Evolutionary conservation across 1,284 basidiomycete genomes (phyloP), one percentile per base, ranked within the genome.

Genomic region (Caloboletus inedulis): DNA sequence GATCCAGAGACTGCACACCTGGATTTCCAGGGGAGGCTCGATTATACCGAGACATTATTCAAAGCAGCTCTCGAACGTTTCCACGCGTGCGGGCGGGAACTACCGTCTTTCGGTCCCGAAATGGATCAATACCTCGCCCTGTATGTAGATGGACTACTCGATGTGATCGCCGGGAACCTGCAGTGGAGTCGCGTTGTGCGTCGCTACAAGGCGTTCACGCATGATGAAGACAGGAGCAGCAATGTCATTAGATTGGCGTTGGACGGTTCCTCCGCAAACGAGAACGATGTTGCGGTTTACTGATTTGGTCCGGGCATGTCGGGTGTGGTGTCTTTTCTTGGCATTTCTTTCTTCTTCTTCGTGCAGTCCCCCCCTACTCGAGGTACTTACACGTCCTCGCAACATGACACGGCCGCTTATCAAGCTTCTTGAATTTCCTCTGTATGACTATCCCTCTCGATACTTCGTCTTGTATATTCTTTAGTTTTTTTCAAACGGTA

Each of bases 21-120:
- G 43, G 51, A 61, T 42, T 51, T 64, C 12, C 61, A 62, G 18
- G 53, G 46, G 47, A 51, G 58, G 19, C 52, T 64, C 13, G 47
- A 61, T 36, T 42, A 56, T 27, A 30, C 60, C 33, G 45, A 45
- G 19, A 41, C 41, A 31, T 37, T 64, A n/a, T 56, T 59, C 23
- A 52, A 54, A 21, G 35, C 21, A 16, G 44, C 46, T 29, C 31
- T 56, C n/a, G 40, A 53, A 1, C 43, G 54, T 23, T 56, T 59
- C 30, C 36, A 52, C 5, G 9, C 39, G 3, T 56, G 48, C 41
- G 56, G 39, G 34, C 31, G 21, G 19, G 43, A 31, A 6, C 41
- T 59, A 8, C 55, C 51, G 8, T 47, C 48, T 12, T 44, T 59
- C 33, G 39, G 40, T 8, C 42, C 45, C 2, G 49, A 48, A 13